Base-by-base conservation (phyloP, 1,284 basidiomycete genomes). In the Trametes pubescens region DNA sequence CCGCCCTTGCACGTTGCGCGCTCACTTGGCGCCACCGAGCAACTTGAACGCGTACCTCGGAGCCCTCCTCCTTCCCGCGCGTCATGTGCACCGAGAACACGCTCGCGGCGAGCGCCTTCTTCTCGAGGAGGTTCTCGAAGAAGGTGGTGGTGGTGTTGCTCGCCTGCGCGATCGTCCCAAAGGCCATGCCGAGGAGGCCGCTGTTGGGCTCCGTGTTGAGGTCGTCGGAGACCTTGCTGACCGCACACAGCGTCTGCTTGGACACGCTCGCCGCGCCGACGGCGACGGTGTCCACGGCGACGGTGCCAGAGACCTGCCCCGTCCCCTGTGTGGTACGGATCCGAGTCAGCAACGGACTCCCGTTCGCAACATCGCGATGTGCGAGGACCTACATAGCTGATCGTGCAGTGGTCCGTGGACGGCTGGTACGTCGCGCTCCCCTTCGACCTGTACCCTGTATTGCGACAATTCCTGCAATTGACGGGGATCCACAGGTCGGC, bases 181-280 rank as follows among this genome's bases (percentile, higher is more conserved):
- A 91, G 11, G 84, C 87, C 61, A 89, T 74, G 2, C 88, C 89
- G 14, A 86, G 71, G 21, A 89, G 77, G 2, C 88, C 88, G 55
- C 81, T 81, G 64, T 79, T 83, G 4, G 85, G 83, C 35, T 79
- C 76, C 24, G 71, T 68, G 51, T 78, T 71, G 68, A 86, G 83
- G 65, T 84, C 81, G 6, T 72, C 65, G 2, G 83, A 84, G 49
- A 80, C 78, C 4, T 70, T 65, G 24, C 68, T 73, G 56, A 82
- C 81, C 18, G 81, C 79, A 47, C 84, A 83, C 65, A 90, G 85
- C 11, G 76, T 74, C 73, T 88, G 87, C 37, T 79, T 72, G 11
- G 68, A 38, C 38, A 85, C 79, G 14, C 73, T 69, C 37, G 88
- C 72, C 1, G 78, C 73, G 9, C 79, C 29, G 1, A 87, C 65